Evolutionary conservation across 2,329 filamentous ascomycete species (phyloP).

Genomic region (Sclerotiophoma versabilis): DNA sequence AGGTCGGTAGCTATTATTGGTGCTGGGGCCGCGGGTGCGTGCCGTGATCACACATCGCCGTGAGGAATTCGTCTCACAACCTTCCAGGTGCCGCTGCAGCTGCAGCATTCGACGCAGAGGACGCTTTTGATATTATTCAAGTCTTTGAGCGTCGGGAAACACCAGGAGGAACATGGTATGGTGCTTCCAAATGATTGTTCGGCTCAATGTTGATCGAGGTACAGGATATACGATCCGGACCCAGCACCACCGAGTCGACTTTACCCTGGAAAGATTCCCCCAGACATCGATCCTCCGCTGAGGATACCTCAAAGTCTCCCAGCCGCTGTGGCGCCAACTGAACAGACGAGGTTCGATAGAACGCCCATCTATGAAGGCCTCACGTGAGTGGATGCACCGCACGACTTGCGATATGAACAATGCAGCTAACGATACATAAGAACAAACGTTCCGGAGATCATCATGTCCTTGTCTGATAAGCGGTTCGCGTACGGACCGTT

Average conservation of each 20-base stretch:
- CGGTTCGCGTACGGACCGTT: slow-evolving; percentile 64
- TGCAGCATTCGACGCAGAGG: slow-evolving; percentile 45
- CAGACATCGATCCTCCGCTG: slow-evolving; percentile 57
- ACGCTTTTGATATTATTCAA: slow-evolving; percentile 42
- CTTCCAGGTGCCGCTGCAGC: slow-evolving; percentile 42
- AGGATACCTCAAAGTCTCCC: neutral
- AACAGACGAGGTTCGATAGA: slow-evolving; percentile 55
- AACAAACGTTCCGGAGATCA: slow-evolving; percentile 65
- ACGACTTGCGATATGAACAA: neutral
- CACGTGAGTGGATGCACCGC: slow-evolving; percentile 52
- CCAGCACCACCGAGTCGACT: slow-evolving; percentile 47
- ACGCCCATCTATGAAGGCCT: slow-evolving; percentile 62
- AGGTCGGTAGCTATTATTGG: slow-evolving; percentile 21
- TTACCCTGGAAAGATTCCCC: slow-evolving; percentile 55
- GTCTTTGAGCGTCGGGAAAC: slow-evolving; percentile 47
- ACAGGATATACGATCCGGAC: slow-evolving; percentile 61
- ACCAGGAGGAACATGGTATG: slow-evolving; percentile 47
- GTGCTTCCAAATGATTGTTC: neutral
- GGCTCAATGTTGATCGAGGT: neutral
- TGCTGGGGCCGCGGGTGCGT: slow-evolving; percentile 39
- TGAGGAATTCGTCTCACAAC: slow-evolving; percentile 8
- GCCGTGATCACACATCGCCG: neutral
- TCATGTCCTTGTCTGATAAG: slow-evolving; percentile 63
- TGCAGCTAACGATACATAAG: slow-evolving; percentile 34
- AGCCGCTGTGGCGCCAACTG: slow-evolving; percentile 40